Evolutionary conservation across 352 stramenopile genomes (phyloP).

Genomic region (Pythium folliculosum): DNA sequence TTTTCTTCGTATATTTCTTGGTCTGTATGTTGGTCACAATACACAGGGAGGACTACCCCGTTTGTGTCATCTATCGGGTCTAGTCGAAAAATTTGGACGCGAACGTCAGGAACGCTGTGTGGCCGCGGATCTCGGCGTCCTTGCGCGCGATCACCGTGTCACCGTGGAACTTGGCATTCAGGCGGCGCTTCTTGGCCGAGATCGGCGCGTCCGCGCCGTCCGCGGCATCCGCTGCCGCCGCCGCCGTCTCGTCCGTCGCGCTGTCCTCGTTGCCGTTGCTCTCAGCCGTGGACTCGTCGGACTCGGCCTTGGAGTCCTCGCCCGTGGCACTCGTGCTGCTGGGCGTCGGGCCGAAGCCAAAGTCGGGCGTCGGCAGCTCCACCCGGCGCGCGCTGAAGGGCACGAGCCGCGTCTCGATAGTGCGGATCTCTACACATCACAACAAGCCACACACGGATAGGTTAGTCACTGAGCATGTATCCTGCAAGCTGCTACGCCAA

Average conservation of each 20-base stretch:
- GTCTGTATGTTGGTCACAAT: not conserved
- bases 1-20: not conserved
- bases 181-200: constrained; percentile 52
- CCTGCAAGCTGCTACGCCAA: not conserved
- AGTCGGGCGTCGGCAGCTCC: constrained; percentile 70
- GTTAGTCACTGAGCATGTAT: not conserved
- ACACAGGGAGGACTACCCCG: not conserved
- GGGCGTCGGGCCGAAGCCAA: constrained; percentile 41
- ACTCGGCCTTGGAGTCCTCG: constrained; percentile 12
- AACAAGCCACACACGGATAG: not conserved
- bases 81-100: constrained; percentile 81
- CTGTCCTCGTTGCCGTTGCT: constrained; percentile 29
- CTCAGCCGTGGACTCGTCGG: constrained; percentile 17
- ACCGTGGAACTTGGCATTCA: constrained; percentile 49
- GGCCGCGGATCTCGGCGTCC: constrained; percentile 82
- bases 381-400: constrained; percentile 72
- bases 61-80: not conserved
- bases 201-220: not conserved
- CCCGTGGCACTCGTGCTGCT: not conserved
- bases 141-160: constrained; percentile 81
- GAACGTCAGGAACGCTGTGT: constrained; percentile 88
- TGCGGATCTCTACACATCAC: constrained; percentile 62
- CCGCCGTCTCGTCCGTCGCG: constrained; percentile 32
- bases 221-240: not conserved
- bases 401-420: constrained; percentile 94